These are phyloP conservation scores for Monosporozyma siamensis DNA, from an alignment of 805 yeast genomes.

Conservation along the genomic window DNA sequence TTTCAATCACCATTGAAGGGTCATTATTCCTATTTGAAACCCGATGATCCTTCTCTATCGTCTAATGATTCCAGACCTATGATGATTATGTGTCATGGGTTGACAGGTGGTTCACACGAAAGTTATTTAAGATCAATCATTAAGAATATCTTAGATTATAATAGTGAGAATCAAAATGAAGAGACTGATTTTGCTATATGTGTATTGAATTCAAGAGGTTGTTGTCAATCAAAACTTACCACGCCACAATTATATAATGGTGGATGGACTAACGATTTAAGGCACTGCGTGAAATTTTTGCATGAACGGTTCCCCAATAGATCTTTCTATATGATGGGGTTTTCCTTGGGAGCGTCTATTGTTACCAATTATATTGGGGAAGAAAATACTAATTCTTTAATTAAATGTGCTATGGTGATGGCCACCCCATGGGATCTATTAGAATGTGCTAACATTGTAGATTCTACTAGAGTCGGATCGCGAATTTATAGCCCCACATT, in stretches of 20 bases:
- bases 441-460: conserved; percentile 39
- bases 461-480: conserved; percentile 35
- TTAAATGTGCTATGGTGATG: conserved; percentile 50
- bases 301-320: conserved; percentile 45
- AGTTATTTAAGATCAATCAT: conserved; percentile 58
- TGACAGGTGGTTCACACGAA: conserved; percentile 82
- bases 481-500: conserved; percentile 42
- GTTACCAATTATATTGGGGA: conserved; percentile 66
- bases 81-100: conserved; percentile 61
- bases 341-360: conserved; percentile 70
- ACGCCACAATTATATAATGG: conserved; percentile 65
- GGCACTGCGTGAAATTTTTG: conserved; percentile 45
- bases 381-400: conserved; percentile 37
- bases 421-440: conserved; percentile 70
- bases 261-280: conserved; percentile 60
- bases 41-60: conserved; percentile 33
- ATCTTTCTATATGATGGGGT: conserved; percentile 66
- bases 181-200: conserved; percentile 46
- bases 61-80: conserved; percentile 43
- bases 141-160: not conserved
- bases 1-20: conserved; percentile 12
- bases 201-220: conserved; percentile 69
- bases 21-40: conserved; percentile 23
- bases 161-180: conserved; percentile 28
- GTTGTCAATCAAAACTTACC: conserved; percentile 59